Base-by-base conservation (phyloP, 345 rosid genomes). In the Chamaenerion angustifolium region DNA sequence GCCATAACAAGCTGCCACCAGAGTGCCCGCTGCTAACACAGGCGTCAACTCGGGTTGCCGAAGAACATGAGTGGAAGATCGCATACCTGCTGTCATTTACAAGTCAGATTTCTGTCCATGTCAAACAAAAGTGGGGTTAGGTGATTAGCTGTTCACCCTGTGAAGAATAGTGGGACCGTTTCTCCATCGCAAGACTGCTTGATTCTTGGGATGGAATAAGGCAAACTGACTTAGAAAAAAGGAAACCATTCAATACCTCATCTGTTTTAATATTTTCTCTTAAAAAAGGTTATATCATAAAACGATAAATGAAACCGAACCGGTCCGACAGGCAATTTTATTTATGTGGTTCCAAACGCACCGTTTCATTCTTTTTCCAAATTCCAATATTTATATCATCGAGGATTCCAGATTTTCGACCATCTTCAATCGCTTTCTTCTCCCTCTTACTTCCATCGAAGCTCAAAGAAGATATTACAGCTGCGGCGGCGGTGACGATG, bases 131-230 rank as follows among this genome's bases (percentile, higher is more conserved):
- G 35, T 19, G 18, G 0, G n/a, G n/a, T n/a, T n/a, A 27, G 51
- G 12, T 10, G 40, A 48, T 12, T 23, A 48, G 17, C 52, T 46
- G 64, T 82, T 67, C 48, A 77, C 92, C 87, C 79, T 79, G 67
- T 83, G 92, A 60, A 83, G 86, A 64, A 83, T 77, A 12, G 92
- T 83, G 15, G 83, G 86, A 63, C 87, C 71, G 56, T 79, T 80
- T 54, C 87, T 82, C 92, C 92, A 83, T 43, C 87, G 76, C 53
- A 79, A 83, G 49, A 83, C 87, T 16, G 82, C 92, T 66, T 79
- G 92, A 71, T 79, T 83, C 56, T 72, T 72, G 2, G 65, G 49
- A 72, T 83, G 92, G 65, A 83, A 79, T 68, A 83, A 64, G 17
- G 87, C 73, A 59, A 83, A 83, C 64, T 77, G 68, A 52, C 84